These are phyloP conservation scores for Calocybe cyanea DNA, from an alignment of 768 basidiomycete genomes.

Conservation along the genomic window DNA sequence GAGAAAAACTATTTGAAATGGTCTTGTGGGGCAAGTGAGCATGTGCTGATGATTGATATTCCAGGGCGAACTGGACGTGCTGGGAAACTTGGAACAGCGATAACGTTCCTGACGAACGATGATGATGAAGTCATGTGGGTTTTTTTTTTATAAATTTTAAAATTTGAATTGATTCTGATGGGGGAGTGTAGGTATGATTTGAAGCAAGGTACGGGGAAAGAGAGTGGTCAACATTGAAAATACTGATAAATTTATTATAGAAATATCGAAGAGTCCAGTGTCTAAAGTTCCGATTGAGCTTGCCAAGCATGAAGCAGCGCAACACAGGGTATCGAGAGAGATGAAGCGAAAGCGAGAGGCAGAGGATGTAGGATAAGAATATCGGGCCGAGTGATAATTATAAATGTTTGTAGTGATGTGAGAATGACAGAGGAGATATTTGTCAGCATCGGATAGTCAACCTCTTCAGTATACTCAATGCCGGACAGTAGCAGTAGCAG, in stretches of 20 bases:
- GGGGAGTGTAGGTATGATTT: slow-evolving; percentile 76
- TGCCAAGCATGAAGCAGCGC: slow-evolving; percentile 88
- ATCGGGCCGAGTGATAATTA: slow-evolving; percentile 3
- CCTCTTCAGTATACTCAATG: too few relatives aligned
- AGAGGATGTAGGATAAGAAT: slow-evolving; percentile 59
- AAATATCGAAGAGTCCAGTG: slow-evolving; percentile 92
- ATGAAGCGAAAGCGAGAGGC: slow-evolving; percentile 93
- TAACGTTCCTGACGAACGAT: slow-evolving; percentile 94
- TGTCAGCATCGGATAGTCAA: slow-evolving; percentile 10
- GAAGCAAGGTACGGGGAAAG: slow-evolving; percentile 85
- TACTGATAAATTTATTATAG: slow-evolving; percentile 34
- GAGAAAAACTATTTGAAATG: too few relatives aligned
- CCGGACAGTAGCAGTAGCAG: too few relatives aligned
- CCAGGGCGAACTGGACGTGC: slow-evolving; percentile 95
- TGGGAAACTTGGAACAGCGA: slow-evolving; percentile 88
- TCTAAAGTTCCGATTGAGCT: slow-evolving; percentile 86
- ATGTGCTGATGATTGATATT: slow-evolving; percentile 13
- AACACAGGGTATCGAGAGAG: slow-evolving; percentile 86
- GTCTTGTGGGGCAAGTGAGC: background rate
- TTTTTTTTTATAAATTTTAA: slow-evolving; percentile 13
- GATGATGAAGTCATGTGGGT: slow-evolving; percentile 96
- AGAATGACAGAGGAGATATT: slow-evolving; percentile 4
- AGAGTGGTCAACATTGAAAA: slow-evolving; percentile 2
- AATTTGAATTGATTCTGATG: slow-evolving; percentile 8
- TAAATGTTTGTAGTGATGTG: background rate